Percentiles rank a stretch among this genome's conserved stretches.
Evolutionary conservation across 306 rosid species (phyloP).

Genomic region (Hippophae tibetana): DNA sequence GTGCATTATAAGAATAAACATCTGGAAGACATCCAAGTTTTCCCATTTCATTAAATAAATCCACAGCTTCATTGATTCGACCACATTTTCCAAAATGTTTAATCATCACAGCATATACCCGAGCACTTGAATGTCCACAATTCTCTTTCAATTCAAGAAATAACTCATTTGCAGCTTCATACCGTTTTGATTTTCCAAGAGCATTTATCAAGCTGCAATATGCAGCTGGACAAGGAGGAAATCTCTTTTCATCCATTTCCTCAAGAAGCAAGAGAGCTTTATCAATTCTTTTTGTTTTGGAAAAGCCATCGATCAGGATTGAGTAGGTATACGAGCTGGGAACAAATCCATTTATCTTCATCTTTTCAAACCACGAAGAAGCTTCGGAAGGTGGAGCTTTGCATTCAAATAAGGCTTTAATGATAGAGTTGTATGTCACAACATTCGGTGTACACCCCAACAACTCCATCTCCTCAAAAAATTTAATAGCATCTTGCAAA

Average conservation of each 20-base stretch:
- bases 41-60: slow-evolving; percentile 72
- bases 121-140: slow-evolving; percentile 75
- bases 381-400: slow-evolving; percentile 58
- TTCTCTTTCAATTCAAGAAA: slow-evolving; percentile 88
- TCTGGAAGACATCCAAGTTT: slow-evolving; percentile 75
- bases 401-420: slow-evolving; percentile 65
- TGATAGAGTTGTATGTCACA: slow-evolving; percentile 68
- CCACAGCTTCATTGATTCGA: slow-evolving; percentile 55
- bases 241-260: slow-evolving; percentile 92
- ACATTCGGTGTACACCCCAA: slow-evolving; percentile 58
- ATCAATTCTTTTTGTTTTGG: slow-evolving; percentile 81
- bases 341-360: slow-evolving; percentile 59
- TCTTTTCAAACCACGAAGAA: slow-evolving; percentile 69
- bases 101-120: slow-evolving; percentile 95
- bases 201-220: slow-evolving; percentile 89
- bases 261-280: slow-evolving; percentile 89
- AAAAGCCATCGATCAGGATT: slow-evolving; percentile 82
- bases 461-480: slow-evolving; percentile 59
- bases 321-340: slow-evolving; percentile 87
- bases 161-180: slow-evolving; percentile 84
- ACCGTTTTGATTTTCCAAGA: slow-evolving; percentile 84
- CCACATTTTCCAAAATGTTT: slow-evolving; percentile 88
- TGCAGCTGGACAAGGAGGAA: slow-evolving; percentile 95
- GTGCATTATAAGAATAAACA: slow-evolving; percentile 81
- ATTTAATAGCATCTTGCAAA: slow-evolving; percentile 45